These are phyloP conservation scores for Botrytis pseudocinerea DNA, from an alignment of 2,329 filamentous ascomycete genomes.

Conservation along the genomic window DNA sequence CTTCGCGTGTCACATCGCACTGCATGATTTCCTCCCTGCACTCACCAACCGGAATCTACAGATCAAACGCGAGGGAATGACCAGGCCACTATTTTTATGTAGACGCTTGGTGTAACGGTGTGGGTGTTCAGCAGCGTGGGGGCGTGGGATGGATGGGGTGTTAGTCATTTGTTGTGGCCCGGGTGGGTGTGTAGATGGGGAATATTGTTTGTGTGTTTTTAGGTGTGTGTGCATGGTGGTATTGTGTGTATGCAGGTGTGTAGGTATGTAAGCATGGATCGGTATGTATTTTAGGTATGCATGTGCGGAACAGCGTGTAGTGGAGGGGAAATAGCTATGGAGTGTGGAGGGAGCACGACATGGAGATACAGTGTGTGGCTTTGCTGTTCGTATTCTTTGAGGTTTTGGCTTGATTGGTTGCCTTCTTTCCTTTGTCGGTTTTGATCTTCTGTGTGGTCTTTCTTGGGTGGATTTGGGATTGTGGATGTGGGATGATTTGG, in stretches of 20 bases:
- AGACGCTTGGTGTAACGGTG: neutral
- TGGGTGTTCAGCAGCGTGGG: neutral
- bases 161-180: neutral
- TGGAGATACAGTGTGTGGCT: neutral
- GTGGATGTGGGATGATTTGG: too few species aligned
- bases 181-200: neutral
- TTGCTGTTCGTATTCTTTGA: neutral
- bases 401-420: neutral
- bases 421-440: neutral
- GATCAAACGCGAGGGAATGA: neutral
- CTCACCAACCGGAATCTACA: neutral
- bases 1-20: neutral
- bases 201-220: too few species aligned
- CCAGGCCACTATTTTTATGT: neutral
- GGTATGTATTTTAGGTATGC: neutral
- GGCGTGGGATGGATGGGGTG: neutral
- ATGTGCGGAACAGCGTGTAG: neutral
- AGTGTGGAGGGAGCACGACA: neutral
- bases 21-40: neutral
- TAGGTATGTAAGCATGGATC: neutral
- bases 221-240: neutral
- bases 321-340: neutral
- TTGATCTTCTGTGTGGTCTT: neutral
- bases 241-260: too few species aligned
- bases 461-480: neutral